A percentile compares a stretch with the other conserved stretches of the same genome.
Evolutionary conservation across 306 rosid species (phyloP).

Genomic region (Castanea crenata): DNA sequence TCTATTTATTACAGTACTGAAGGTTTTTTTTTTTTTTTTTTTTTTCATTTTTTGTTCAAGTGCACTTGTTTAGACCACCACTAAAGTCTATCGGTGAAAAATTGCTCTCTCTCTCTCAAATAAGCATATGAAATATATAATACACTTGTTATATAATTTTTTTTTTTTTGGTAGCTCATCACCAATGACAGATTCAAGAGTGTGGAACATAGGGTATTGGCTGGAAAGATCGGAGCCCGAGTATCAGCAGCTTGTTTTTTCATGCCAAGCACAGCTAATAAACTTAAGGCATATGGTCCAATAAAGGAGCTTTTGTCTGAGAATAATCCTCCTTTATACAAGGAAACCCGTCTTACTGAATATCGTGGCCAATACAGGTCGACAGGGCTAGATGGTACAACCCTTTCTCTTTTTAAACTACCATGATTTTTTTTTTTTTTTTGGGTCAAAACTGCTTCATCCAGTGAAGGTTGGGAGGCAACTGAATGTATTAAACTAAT

Average conservation of each 20-base stretch:
- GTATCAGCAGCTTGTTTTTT: conserved; percentile 66
- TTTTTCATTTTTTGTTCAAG: too few relatives aligned
- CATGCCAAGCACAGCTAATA: conserved; percentile 50
- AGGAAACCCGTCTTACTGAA: conserved; percentile 45
- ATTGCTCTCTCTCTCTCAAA: too few relatives aligned
- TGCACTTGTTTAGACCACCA: too few relatives aligned
- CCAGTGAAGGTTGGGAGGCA: too few relatives aligned
- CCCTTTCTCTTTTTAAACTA: conserved; percentile 48
- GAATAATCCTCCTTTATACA: conserved; percentile 50
- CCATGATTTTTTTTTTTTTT: too few relatives aligned
- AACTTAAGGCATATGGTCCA: conserved; percentile 31
- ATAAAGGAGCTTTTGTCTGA: conserved; percentile 46
- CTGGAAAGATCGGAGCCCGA: conserved; percentile 50
- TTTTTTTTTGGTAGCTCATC: conserved; percentile 44
- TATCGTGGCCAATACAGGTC: conserved; percentile 52
- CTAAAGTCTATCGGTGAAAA: too few relatives aligned
- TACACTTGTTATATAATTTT: too few relatives aligned
- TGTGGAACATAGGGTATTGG: conserved; percentile 25
- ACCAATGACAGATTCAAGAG: conserved; percentile 76
- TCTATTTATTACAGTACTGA: too few relatives aligned
- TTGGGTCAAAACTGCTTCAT: too few relatives aligned
- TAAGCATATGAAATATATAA: too few relatives aligned
- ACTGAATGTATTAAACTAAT: too few relatives aligned
- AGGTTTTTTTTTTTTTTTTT: too few relatives aligned
- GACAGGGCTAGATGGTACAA: conserved; percentile 67